Base-by-base conservation (phyloP, 345 rosid genomes). In the Linum tenue region DNA sequence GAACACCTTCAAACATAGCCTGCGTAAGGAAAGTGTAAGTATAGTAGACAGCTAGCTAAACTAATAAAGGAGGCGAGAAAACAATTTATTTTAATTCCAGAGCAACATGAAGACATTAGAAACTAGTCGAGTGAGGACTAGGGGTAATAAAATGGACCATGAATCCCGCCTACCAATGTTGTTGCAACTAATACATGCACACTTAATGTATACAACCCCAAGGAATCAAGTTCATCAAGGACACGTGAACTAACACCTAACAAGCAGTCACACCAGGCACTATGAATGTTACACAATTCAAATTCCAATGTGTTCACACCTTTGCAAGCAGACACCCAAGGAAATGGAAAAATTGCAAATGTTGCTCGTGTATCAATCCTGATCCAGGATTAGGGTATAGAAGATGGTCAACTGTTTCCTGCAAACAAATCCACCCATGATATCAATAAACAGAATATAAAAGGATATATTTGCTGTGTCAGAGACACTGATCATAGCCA, bases 1-100 rank as follows among this genome's bases (percentile, higher is more conserved):
- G 89, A 82, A 94, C 90, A 67, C 99, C 96, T 84, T 94, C 99
- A 81, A 86, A 94, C 96, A 94, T 88, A 56, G 97, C 97, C 99
- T 94, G 81, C 80, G 82, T 57, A 72, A 39, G 67, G 40, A 68
- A 76, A 67, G 36, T 5, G 38, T n/a, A 57, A n/a, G 8, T 4
- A 31, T 17, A 17, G 3, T 10, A 17, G 36, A 5, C 31, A 57
- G 36, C 37, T 17, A 16, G 59, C 37, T 56, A 56, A 16, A 56
- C 11, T 56, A 56, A 9, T 35, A 56, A 56, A 56, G 37, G 7
- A 56, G 59, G 12, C 4, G 59, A 56, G 16, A 56, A 56, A 5
- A 48, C 11, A 48, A 15, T 9, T 48, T 48, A 15, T 48, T 5
- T 48, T 9, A 1, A 2, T 6, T 1, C 14, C 9, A 9, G 14